A percentile compares a stretch with the other conserved stretches of the same genome.
Conservation (phyloP, 768 basidiomycete genomes). For the Astraeus odoratus region DNA sequence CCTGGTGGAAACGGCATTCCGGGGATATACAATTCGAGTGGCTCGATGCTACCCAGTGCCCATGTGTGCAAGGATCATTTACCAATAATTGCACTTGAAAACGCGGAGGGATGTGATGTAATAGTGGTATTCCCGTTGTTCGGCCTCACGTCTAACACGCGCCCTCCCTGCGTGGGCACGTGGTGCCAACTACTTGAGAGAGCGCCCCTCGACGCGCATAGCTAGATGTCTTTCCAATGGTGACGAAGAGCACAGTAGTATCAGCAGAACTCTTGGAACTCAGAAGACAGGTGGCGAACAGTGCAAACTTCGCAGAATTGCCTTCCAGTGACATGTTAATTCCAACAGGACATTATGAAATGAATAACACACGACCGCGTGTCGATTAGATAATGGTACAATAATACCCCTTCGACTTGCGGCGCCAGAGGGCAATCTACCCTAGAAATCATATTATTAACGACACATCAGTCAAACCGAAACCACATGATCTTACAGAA, state of each 20-base stretch:
- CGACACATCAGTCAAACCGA: slow-evolving; percentile 7
- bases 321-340: neutral
- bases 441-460: slow-evolving; percentile 16
- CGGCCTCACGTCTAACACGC: slow-evolving; percentile 26
- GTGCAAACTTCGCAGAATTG: neutral
- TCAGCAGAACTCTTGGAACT: neutral
- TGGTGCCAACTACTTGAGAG: slow-evolving; percentile 2
- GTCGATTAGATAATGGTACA: slow-evolving; percentile 24
- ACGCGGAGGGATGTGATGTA: slow-evolving; percentile 19
- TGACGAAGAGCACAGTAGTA: neutral
- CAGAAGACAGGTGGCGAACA: neutral
- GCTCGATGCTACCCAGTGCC: slow-evolving; percentile 9
- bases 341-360: neutral
- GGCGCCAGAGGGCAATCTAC: slow-evolving; percentile 16
- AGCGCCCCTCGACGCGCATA: neutral
- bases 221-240: neutral
- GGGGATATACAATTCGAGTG: slow-evolving; percentile 1
- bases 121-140: slow-evolving; percentile 19
- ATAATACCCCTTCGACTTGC: slow-evolving; percentile 2
- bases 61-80: slow-evolving; percentile 13
- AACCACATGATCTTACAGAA: slow-evolving; percentile 15
- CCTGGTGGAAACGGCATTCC: slow-evolving; percentile 1
- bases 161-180: slow-evolving; percentile 12
- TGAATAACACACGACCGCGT: neutral
- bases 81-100: slow-evolving; percentile 13